A percentile compares a stretch with the other conserved stretches of the same genome.
Conservation (phyloP, 163 green algal genomes). For the Scenedesmus sp. region DNA sequence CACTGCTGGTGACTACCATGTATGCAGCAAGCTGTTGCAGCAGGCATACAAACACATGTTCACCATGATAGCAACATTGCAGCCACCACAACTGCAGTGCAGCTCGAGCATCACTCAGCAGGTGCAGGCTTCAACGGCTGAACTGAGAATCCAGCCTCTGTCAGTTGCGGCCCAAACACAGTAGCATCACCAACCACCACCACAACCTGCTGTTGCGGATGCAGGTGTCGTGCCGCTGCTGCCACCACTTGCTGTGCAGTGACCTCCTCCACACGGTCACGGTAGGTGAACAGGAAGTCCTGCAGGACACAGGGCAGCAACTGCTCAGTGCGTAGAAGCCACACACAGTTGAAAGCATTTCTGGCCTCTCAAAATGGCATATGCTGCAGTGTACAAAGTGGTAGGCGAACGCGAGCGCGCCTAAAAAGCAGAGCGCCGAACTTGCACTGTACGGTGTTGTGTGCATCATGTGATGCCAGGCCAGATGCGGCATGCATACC, state of each 20-base stretch:
- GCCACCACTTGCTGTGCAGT: constrained; percentile 67
- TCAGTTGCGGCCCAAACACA: constrained; percentile 58
- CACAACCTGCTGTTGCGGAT: constrained; percentile 76
- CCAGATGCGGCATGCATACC: too few relatives aligned
- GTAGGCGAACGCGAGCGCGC: not conserved
- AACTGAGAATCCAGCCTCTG: constrained; percentile 62
- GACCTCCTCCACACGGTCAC: constrained; percentile 75
- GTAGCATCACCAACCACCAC: constrained; percentile 75
- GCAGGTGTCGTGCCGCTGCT: constrained; percentile 79
- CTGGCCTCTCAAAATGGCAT: too few relatives aligned
- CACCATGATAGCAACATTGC: too few relatives aligned
- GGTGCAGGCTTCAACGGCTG: constrained; percentile 43
- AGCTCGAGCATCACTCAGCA: not conserved
- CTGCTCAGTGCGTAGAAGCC: not conserved
- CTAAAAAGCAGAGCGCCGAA: too few relatives aligned
- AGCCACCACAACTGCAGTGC: too few relatives aligned
- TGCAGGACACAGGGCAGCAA: constrained; percentile 44
- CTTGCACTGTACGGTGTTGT: too few relatives aligned
- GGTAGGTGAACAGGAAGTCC: constrained; percentile 87
- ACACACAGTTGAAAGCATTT: not conserved
- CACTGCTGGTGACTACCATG: too few relatives aligned
- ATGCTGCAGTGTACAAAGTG: not conserved
- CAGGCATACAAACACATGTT: too few relatives aligned
- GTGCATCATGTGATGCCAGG: too few relatives aligned
- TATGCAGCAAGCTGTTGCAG: too few relatives aligned